These are phyloP conservation scores for Mollisiaceae sp. DNA, from an alignment of 2,329 filamentous ascomycete species.

Conservation along the genomic window DNA sequence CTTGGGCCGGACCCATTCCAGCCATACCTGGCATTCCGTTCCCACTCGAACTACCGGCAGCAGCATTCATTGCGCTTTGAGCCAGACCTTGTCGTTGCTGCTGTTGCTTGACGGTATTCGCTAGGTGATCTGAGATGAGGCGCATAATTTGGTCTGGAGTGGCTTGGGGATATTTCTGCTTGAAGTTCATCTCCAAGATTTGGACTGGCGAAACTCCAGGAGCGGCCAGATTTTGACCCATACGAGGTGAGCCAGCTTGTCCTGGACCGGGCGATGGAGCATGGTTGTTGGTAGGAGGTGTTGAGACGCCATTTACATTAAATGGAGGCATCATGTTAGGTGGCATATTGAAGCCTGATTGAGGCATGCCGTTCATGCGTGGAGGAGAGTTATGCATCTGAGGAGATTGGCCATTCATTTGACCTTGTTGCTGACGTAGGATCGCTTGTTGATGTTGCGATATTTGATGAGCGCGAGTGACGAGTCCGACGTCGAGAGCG, in stretches of 20 bases:
- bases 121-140: constrained; percentile 52
- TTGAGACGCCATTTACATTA: constrained; percentile 54
- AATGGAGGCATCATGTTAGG: constrained; percentile 59
- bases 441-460: constrained; percentile 58
- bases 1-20: constrained; percentile 38
- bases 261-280: constrained; percentile 31
- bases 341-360: constrained; percentile 39
- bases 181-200: constrained; percentile 35
- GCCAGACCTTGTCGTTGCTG: constrained; percentile 50
- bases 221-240: constrained; percentile 30
- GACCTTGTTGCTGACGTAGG: constrained; percentile 39
- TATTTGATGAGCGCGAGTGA: constrained; percentile 69
- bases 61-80: constrained; percentile 57
- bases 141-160: constrained; percentile 58
- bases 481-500: constrained; percentile 57
- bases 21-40: constrained; percentile 28
- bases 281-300: constrained; percentile 42
- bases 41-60: constrained; percentile 46
- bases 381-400: constrained; percentile 48
- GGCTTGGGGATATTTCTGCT: constrained; percentile 43
- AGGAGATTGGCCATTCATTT: constrained; percentile 35
- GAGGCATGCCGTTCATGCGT: constrained; percentile 42
- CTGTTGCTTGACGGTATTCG: constrained; percentile 27
- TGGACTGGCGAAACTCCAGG: constrained; percentile 20
- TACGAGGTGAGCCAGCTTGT: constrained; percentile 39